These are phyloP conservation scores for Nigrospora sphaerica DNA, from an alignment of 2,329 filamentous ascomycete genomes.

Conservation along the genomic window DNA sequence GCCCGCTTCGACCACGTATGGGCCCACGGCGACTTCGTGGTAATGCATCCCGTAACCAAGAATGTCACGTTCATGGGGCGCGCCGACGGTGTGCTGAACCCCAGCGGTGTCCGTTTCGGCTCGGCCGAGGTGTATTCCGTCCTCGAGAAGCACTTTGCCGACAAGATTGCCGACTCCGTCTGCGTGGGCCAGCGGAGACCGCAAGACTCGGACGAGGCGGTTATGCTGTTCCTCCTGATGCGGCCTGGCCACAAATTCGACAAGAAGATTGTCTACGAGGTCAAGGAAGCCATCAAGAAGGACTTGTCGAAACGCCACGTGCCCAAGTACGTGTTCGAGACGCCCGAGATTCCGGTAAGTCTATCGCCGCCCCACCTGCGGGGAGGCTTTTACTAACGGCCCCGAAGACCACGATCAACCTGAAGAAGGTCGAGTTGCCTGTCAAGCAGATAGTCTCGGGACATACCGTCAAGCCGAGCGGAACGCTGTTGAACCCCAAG, in stretches of 20 bases:
- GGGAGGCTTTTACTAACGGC: constrained; percentile 7
- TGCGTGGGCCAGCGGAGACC: constrained; percentile 72
- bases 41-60: constrained; percentile 60
- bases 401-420: constrained; percentile 67
- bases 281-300: constrained; percentile 58
- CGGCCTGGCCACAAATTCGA: constrained; percentile 49
- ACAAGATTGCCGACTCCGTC: constrained; percentile 61
- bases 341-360: constrained; percentile 71
- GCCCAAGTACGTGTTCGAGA: constrained; percentile 72
- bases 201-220: constrained; percentile 43
- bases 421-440: constrained; percentile 79
- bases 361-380: not conserved
- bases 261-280: constrained; percentile 41
- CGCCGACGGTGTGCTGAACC: constrained; percentile 75
- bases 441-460: constrained; percentile 81
- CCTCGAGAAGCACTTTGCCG: constrained; percentile 57
- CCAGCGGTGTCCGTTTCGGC: constrained; percentile 71
- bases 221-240: constrained; percentile 51
- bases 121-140: constrained; percentile 75
- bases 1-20: constrained; percentile 60
- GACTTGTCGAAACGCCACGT: constrained; percentile 69
- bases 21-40: constrained; percentile 79
- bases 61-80: constrained; percentile 61
- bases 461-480: constrained; percentile 64
- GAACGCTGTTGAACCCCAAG: constrained; percentile 69